Evolutionary conservation across 345 rosid genomes (phyloP), one percentile per base, ranked within the genome.

Genomic region (Gossypium herbaceum): DNA sequence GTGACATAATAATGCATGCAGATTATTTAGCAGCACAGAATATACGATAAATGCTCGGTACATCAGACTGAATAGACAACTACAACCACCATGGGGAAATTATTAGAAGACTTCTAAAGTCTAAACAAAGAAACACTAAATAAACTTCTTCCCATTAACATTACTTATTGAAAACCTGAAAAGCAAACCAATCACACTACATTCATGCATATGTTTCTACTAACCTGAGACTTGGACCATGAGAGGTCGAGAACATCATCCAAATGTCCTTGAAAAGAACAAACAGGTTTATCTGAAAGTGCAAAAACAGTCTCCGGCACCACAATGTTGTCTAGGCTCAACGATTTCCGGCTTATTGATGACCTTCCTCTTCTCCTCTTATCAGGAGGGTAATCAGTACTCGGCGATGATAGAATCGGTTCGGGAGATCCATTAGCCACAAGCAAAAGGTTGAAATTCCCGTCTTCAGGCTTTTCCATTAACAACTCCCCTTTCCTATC

Each of bases 141-240:
- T 45, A 71, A 56, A 56, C 12, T 10, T 45, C 50, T 57, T 52
- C 54, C 34, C 24, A 44, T 10, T 20, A 44, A 44, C n/a, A 66
- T 44, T 66, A 44, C 29, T 19, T 11, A 7, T 12, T 66, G 25
- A 45, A 44, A 66, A 11, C 48, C 25, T 64, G 48, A 41, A n/a
- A 64, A 66, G 12, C n/a, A 12, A 65, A 44, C 29, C 20, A 65
- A 43, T 19, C 27, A 43, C 41, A 22, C 45, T 65, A 65, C 5
- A 65, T 43, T 43, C 16, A 1, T 43, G 45, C 27, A 66, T 66
- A 13, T 47, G 24, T 24, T 17, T 67, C 19, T 51, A 81, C 96
- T 73, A 71, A 94, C 98, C 97, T 85, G 97, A 81, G 96, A 90
- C 81, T 90, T 90, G 65, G 99, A 95, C 99, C 99, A 95, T 20